Evolutionary conservation across 805 yeast species (phyloP).

Genomic region (Nakazawaea laoshanensis): DNA sequence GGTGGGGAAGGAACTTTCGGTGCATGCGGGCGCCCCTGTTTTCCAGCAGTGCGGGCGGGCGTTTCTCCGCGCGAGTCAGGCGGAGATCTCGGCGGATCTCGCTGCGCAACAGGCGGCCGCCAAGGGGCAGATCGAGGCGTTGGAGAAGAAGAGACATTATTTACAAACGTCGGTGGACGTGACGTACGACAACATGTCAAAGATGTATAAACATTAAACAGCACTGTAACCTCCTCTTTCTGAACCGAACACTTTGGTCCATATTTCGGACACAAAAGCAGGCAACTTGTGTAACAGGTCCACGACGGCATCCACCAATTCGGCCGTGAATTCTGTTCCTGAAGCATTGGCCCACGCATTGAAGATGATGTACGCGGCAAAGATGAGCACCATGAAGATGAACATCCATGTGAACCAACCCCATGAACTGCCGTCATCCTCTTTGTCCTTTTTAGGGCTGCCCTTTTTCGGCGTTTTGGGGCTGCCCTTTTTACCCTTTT

Average conservation of each 20-base stretch:
- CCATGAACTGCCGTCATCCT: conserved; percentile 43
- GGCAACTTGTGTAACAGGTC: conserved; percentile 56
- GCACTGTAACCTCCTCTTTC: conserved; percentile 91
- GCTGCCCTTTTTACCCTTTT: conserved; percentile 14
- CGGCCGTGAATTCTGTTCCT: conserved; percentile 61
- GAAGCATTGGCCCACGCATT: conserved; percentile 72
- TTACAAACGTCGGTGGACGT: conserved; percentile 71
- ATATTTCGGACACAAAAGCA: conserved; percentile 56
- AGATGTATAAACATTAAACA: conserved; percentile 39
- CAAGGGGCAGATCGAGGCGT: conserved; percentile 49
- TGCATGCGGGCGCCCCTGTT: conserved; percentile 33
- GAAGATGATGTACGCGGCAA: conserved; percentile 64
- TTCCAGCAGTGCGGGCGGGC: conserved; percentile 87
- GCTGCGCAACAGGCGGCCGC: conserved; percentile 42
- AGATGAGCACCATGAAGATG: conserved; percentile 58
- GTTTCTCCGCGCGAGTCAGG: conserved; percentile 39
- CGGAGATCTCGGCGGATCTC: conserved; percentile 39
- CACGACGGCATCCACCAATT: conserved; percentile 59
- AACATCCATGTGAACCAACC: conserved; percentile 82
- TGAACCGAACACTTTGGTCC: conserved; percentile 55
- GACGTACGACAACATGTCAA: conserved; percentile 55
- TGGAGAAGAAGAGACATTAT: conserved; percentile 64
- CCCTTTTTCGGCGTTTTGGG: too few relatives aligned
- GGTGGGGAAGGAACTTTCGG: conserved; percentile 48
- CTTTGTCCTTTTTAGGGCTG: conserved; percentile 13